Conservation (phyloP, 1,139 yeast genomes). For the Zhuliangozyma blackwelliae region DNA sequence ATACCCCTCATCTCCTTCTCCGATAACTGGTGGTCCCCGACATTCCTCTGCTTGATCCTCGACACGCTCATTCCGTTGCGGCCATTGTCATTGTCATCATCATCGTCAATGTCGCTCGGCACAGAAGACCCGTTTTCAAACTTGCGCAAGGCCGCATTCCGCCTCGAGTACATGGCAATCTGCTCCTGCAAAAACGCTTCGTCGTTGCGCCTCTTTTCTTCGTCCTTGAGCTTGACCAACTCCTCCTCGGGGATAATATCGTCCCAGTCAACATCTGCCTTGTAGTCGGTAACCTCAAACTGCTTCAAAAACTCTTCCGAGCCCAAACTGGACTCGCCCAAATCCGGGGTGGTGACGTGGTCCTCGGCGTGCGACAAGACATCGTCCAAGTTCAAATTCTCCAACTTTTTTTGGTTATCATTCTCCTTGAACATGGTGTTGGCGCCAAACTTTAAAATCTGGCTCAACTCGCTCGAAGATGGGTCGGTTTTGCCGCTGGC, state of each 20-base stretch:
- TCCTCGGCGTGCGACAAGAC: conserved; percentile 97
- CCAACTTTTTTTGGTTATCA: conserved; percentile 91
- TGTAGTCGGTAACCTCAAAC: conserved; percentile 97
- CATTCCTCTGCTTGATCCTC: conserved; percentile 24
- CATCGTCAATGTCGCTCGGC: conserved; percentile 17
- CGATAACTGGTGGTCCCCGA: conserved; percentile 56
- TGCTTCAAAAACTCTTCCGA: conserved; percentile 97
- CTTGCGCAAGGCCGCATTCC: conserved; percentile 68
- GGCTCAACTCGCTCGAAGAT: conserved; percentile 77
- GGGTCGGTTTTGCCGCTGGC: conserved; percentile 55
- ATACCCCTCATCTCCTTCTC: conserved; percentile 87
- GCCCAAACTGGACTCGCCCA: conserved; percentile 95
- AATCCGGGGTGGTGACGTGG: conserved; percentile 91
- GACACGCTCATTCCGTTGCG: conserved; percentile 1
- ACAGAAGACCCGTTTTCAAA: conserved; percentile 39
- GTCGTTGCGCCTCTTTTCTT: conserved; percentile 81
- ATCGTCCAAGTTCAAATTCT: conserved; percentile 92
- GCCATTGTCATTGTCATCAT: conserved; percentile 16
- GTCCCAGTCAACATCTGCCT: conserved; percentile 99
- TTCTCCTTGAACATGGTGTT: conserved; percentile 94
- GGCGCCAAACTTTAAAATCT: conserved; percentile 95
- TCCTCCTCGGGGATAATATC: conserved; percentile 98
- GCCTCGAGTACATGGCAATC: conserved; percentile 77
- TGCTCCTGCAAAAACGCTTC: conserved; percentile 87
- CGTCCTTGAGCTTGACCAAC: conserved; percentile 80